phyloP scores from a whole-genome alignment of 2,329 filamentous ascomycete genomes.

The Fusarium ramigenum region DNA sequence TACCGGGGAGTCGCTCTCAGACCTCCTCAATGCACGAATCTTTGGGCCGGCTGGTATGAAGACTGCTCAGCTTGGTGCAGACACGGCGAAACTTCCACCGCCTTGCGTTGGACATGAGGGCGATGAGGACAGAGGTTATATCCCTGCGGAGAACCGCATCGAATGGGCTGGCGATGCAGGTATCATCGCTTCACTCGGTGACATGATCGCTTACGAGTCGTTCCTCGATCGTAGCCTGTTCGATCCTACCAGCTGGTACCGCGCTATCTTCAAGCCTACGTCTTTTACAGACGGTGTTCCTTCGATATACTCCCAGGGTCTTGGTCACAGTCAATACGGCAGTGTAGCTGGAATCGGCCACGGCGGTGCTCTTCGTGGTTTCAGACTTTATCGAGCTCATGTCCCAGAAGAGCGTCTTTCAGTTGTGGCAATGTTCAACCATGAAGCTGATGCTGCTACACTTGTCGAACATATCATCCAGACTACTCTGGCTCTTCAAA shows the following conservation, averaged over 20 bases:
- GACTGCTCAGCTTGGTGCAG: constrained; percentile 18
- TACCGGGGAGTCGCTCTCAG: constrained; percentile 11
- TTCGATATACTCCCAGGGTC: constrained; percentile 13
- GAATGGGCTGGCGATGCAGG: constrained; percentile 30
- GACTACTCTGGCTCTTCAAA: constrained; percentile 6
- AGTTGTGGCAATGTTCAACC: constrained; percentile 26
- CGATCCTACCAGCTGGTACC: constrained; percentile 24
- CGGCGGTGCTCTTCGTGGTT: constrained; percentile 24
- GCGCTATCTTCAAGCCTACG: constrained; percentile 10
- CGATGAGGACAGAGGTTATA: constrained; percentile 16
- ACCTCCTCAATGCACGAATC: constrained; percentile 15
- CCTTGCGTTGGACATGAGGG: constrained; percentile 27
- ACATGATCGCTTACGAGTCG: constrained; percentile 25
- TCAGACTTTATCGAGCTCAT: constrained; percentile 21
- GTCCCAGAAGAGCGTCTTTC: constrained; percentile 23
- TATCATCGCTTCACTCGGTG: constrained; percentile 22
- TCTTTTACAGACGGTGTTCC: constrained; percentile 19
- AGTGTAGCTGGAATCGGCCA: constrained; percentile 15
- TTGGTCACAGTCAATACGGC: constrained; percentile 13
- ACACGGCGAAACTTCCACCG: constrained; percentile 14
- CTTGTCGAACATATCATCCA: constrained; percentile 11
- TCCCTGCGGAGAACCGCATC: constrained; percentile 21
- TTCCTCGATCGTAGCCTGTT: constrained; percentile 20
- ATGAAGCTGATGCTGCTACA: constrained; percentile 20
- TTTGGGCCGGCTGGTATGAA: constrained; percentile 27